phyloP scores from a whole-genome alignment of 164 flowering plant species.

The Vitis riparia region DNA sequence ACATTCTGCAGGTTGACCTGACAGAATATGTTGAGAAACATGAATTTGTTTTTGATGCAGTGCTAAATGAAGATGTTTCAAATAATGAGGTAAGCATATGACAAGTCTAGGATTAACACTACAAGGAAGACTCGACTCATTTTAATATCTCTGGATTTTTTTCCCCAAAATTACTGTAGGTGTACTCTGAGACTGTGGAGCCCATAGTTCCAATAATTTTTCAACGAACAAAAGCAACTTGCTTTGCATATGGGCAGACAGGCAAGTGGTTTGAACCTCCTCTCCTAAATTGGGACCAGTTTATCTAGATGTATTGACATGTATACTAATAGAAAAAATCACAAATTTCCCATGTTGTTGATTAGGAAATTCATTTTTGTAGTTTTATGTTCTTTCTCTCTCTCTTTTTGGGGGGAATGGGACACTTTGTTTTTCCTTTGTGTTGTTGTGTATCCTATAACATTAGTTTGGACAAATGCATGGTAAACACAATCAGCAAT shows the following conservation, averaged over 20 bases:
- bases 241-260: constrained; percentile 99
- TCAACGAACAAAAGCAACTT: constrained; percentile 88
- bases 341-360: neutral
- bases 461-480: too few relatives aligned
- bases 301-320: too few relatives aligned
- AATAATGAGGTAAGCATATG: constrained; percentile 80
- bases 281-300: neutral
- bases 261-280: constrained; percentile 35
- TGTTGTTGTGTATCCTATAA: too few relatives aligned
- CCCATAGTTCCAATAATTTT: constrained; percentile 89
- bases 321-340: neutral
- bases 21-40: constrained; percentile 92
- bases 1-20: constrained; percentile 74
- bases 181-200: constrained; percentile 85
- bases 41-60: constrained; percentile 94
- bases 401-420: neutral
- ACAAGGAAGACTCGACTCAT: neutral
- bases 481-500: too few relatives aligned
- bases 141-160: neutral
- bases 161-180: constrained; percentile 34
- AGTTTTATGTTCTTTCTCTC: neutral
- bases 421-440: neutral
- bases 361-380: neutral
- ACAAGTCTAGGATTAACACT: neutral
- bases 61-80: constrained; percentile 77